Evolutionary conservation across 495 filamentous ascomycete genomes (phyloP).

Genomic region (Pyrenopolyporus hunteri): DNA sequence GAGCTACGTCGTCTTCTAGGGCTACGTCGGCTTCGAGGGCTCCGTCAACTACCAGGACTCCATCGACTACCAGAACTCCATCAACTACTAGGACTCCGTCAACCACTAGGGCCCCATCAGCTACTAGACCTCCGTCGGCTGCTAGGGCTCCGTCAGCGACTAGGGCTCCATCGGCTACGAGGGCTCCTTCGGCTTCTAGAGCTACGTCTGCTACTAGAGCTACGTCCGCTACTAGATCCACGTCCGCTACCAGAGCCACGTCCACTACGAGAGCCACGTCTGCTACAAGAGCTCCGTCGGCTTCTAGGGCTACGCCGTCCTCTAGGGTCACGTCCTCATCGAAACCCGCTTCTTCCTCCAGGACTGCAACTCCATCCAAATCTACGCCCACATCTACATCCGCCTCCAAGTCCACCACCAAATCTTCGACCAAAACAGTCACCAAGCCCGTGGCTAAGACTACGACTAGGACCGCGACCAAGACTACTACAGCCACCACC

Average conservation of each 20-base stretch:
- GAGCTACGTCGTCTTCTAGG: not conserved
- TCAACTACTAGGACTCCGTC: not conserved
- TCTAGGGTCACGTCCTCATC: not conserved
- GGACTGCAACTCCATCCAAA: not conserved
- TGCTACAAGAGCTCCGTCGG: not conserved
- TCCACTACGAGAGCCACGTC: not conserved
- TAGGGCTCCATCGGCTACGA: too few species aligned
- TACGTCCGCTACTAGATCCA: not conserved
- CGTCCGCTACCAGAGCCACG: not conserved
- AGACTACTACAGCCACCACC: not conserved
- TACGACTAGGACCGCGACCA: not conserved
- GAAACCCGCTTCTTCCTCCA: not conserved
- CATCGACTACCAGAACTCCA: too few species aligned
- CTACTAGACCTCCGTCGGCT: not conserved
- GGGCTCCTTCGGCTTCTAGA: not conserved
- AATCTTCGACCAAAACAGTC: not conserved
- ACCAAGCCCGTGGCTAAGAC: not conserved
- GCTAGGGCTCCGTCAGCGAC: too few species aligned
- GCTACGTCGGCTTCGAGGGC: not conserved
- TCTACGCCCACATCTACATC: not conserved
- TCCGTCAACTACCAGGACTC: too few species aligned
- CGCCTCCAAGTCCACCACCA: not conserved
- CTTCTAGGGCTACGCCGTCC: not conserved
- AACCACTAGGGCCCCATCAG: not conserved
- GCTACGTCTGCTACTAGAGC: not conserved